Conservation (phyloP, 805 yeast species). For the Kodamaea kakaduensis region DNA sequence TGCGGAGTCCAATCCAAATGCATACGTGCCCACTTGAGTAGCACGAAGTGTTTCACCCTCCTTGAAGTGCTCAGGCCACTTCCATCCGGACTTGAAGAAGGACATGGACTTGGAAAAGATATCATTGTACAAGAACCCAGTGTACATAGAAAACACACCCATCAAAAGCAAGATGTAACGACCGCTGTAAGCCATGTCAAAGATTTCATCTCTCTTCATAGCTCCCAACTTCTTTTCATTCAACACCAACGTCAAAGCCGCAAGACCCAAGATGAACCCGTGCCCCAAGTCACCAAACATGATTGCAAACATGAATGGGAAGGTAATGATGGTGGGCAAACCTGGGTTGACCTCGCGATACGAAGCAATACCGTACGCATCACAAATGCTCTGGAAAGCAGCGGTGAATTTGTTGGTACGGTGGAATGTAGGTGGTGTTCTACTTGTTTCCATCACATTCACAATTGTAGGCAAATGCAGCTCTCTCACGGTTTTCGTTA, state of each 20-base stretch:
- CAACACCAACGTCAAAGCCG: slow-evolving; percentile 50
- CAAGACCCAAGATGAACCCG: slow-evolving; percentile 59
- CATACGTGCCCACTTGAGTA: slow-evolving; percentile 47
- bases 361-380: slow-evolving; percentile 75
- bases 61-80: slow-evolving; percentile 52
- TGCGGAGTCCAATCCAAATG: slow-evolving; percentile 64
- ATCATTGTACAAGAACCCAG: slow-evolving; percentile 72
- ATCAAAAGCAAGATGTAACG: slow-evolving; percentile 64
- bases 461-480: slow-evolving; percentile 54
- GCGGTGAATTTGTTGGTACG: slow-evolving; percentile 64
- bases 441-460: slow-evolving; percentile 60
- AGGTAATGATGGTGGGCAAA: slow-evolving; percentile 67
- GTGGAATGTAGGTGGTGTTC: slow-evolving; percentile 70
- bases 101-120: slow-evolving; percentile 67
- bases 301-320: slow-evolving; percentile 79
- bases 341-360: slow-evolving; percentile 76
- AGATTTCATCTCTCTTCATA: slow-evolving; percentile 64
- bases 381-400: slow-evolving; percentile 67
- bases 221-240: slow-evolving; percentile 50
- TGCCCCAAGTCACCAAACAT: slow-evolving; percentile 85
- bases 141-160: slow-evolving; percentile 72
- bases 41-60: slow-evolving; percentile 41
- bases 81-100: slow-evolving; percentile 66
- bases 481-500: slow-evolving; percentile 63
- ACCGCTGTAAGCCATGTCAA: slow-evolving; percentile 73